phyloP scores from a whole-genome alignment of 1,284 basidiomycete species.

The Cutaneotrichosporon cavernicola region DNA sequence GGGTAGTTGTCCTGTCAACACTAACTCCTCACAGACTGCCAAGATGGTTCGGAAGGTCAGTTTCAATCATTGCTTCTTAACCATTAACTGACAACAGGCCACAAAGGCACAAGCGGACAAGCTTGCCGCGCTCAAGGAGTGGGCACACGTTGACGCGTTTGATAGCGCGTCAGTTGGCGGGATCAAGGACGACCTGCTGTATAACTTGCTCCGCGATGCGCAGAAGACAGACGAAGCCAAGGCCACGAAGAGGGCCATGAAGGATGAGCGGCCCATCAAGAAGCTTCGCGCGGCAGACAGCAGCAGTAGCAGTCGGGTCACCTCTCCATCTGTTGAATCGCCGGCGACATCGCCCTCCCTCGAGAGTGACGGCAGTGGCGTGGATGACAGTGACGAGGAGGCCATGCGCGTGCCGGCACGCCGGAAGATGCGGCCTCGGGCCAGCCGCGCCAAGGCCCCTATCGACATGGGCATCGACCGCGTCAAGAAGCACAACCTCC shows the following conservation, averaged over 20 bases:
- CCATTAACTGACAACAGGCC: neutral
- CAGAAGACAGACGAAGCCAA: slow-evolving; percentile 16
- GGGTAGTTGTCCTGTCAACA: slow-evolving; percentile 20
- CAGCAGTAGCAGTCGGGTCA: neutral
- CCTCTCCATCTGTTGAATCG: neutral
- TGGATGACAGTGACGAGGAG: slow-evolving; percentile 12
- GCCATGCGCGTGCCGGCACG: neutral
- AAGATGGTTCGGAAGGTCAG: slow-evolving; percentile 55
- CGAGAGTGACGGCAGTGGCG: neutral
- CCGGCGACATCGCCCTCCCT: neutral
- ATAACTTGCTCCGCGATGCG: slow-evolving; percentile 38
- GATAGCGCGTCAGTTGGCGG: slow-evolving; percentile 55
- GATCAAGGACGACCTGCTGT: slow-evolving; percentile 51
- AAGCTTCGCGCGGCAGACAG: neutral
- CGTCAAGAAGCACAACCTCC: slow-evolving; percentile 39
- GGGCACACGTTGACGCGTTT: slow-evolving; percentile 71
- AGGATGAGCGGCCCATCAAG: neutral
- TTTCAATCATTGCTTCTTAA: too few relatives aligned
- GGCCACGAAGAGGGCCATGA: slow-evolving; percentile 22
- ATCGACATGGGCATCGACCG: neutral
- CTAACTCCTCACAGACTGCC: slow-evolving; percentile 29
- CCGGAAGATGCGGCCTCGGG: slow-evolving; percentile 7
- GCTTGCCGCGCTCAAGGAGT: slow-evolving; percentile 78
- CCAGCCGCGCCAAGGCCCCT: neutral
- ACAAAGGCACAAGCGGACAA: slow-evolving; percentile 65